phyloP scores from a whole-genome alignment of 495 filamentous ascomycete genomes.

The Penicillium robsamsonii region DNA sequence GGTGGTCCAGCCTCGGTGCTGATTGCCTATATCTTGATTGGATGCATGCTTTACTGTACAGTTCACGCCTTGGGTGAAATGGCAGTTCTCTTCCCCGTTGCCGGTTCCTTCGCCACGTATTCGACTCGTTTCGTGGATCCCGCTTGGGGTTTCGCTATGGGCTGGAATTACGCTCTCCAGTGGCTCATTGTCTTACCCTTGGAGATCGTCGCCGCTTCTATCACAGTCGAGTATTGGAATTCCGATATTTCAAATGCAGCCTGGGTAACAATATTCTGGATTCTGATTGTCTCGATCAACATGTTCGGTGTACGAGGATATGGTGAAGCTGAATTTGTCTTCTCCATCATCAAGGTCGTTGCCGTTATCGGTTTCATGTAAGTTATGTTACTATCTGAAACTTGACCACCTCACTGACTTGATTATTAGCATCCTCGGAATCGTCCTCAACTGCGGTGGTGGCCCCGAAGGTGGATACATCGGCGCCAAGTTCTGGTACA shows the following conservation, averaged over 20 bases:
- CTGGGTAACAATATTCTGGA: conserved; percentile 83
- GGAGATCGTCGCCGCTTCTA: conserved; percentile 86
- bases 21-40: conserved; percentile 78
- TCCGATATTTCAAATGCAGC: conserved; percentile 62
- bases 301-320: conserved; percentile 84
- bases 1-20: conserved; percentile 86
- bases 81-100: conserved; percentile 85
- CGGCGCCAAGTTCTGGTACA: conserved; percentile 76
- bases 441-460: conserved; percentile 77
- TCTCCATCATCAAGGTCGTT: conserved; percentile 80
- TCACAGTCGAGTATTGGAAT: conserved; percentile 87
- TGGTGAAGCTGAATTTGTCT: conserved; percentile 88
- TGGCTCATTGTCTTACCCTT: conserved; percentile 88
- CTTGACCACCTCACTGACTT: conserved; percentile 17
- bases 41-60: conserved; percentile 87
- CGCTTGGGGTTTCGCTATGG: conserved; percentile 97
- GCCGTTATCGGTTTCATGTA: conserved; percentile 88
- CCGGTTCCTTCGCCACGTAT: conserved; percentile 89
- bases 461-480: conserved; percentile 74
- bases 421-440: conserved; percentile 63
- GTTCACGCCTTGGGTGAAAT: conserved; percentile 91
- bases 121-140: conserved; percentile 92
- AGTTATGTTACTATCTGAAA: conserved; percentile 28
- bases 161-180: conserved; percentile 96
- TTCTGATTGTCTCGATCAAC: conserved; percentile 74